Evolutionary conservation across 257 asterid species (phyloP), one percentile per base, ranked within the genome.

Genomic region (Datura wrightii): DNA sequence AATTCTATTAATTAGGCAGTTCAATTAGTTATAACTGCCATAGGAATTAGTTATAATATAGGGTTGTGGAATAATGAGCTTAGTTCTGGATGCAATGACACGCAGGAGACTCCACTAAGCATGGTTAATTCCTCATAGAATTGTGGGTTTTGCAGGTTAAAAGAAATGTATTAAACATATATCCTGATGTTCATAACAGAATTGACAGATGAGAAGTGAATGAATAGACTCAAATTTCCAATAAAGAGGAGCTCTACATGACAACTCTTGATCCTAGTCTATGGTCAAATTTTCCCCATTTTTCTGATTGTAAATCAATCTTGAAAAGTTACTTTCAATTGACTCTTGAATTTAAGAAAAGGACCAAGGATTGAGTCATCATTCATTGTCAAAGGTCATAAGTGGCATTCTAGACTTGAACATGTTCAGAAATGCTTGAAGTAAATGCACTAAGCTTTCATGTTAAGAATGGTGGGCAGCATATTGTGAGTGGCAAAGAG

Each of bases 241-340:
- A 69, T 69, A 69, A 69, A 41, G 79, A 69, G 16, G 4, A 69
- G 5, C 31, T 69, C 46, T 16, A 16, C 52, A 41, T 16, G 52
- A 39, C 34, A 69, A 39, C 34, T 69, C 31, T 69, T 69, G 79
- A 67, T 69, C 15, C 79, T 69, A 69, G 53, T 70, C 79, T 70
- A 70, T 70, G 16, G 54, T 16, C 79, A 37, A 37, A 3, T 66
- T 14, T 5, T 34, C 71, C 36, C 15, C 71, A 34, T 34, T 34
- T 63, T 63, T 34, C 42, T 63, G n/a, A 31, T 39, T 36, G 52
- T 67, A 41, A 70, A 70, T 70, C 79, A 70, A 41, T 69, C 78
- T 69, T 69, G 34, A 69, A 8, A 70, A 8, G 0, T 41, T 18
- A 70, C 54, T 70, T 41, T 41, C 79, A 41, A 70, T 36, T 70